Conservation (phyloP, 306 rosid genomes). For the Hippophae rhamnoides region DNA sequence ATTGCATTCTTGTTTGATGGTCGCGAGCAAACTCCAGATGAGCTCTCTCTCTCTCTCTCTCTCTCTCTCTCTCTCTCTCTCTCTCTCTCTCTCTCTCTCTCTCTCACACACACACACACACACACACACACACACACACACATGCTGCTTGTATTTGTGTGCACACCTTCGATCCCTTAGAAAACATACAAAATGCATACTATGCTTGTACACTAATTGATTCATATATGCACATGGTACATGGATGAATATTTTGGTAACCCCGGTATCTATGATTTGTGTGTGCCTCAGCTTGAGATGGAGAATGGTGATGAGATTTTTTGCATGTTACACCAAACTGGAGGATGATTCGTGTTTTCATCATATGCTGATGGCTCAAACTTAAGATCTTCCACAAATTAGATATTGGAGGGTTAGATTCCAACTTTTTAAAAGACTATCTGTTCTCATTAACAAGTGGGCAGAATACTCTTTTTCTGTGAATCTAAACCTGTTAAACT, state of each 20-base stretch:
- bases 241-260: no score
- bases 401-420: no score
- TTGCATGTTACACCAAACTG: constrained; percentile 7
- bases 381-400: no score
- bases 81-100: constrained; percentile 16
- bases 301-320: constrained; percentile 20
- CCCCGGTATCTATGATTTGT: not conserved
- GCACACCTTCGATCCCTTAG: not conserved
- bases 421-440: no score
- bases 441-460: no score
- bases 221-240: no score
- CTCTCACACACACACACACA: no score
- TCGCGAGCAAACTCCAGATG: constrained; percentile 68
- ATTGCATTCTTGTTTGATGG: constrained; percentile 62
- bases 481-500: no score
- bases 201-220: no score
- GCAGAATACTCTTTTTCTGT: no score
- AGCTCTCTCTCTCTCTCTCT: constrained; percentile 27
- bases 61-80: not conserved
- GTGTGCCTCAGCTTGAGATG: constrained; percentile 4
- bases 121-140: not conserved
- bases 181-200: no score
- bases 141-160: not conserved
- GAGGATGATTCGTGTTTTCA: not conserved
- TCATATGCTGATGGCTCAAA: no score